A percentile compares a stretch with the other conserved stretches of the same genome.
Conservation (phyloP, 139 green algal genomes). For the Chlamydomonas sp. region DNA sequence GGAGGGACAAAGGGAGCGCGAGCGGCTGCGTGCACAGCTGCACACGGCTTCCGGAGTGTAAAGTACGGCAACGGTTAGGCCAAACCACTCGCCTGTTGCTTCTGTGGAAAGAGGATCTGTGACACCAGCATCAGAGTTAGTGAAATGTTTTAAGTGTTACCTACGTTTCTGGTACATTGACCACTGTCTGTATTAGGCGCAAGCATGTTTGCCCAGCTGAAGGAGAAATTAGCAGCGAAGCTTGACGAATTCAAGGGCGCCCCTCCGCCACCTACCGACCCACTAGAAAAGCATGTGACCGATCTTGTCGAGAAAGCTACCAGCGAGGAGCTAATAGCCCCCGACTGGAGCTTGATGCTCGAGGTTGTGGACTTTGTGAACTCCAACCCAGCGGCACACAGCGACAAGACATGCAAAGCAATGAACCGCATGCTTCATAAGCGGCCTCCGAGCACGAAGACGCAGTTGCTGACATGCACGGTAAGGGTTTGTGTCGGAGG, state of each 20-base stretch:
- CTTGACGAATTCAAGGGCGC: constrained; percentile 6
- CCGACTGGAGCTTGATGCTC: constrained; percentile 65
- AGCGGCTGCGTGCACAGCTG: too few relatives aligned
- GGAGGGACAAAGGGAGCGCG: too few relatives aligned
- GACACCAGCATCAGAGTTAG: too few relatives aligned
- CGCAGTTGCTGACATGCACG: constrained; percentile 63
- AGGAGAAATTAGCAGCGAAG: constrained; percentile 23
- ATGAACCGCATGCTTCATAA: constrained; percentile 38
- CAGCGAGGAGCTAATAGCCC: constrained; percentile 45
- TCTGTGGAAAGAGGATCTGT: too few relatives aligned
- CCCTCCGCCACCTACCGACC: constrained; percentile 23
- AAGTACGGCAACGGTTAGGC: too few relatives aligned
- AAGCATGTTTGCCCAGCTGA: constrained; percentile 4
- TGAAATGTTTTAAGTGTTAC: too few relatives aligned
- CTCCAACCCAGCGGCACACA: constrained; percentile 34
- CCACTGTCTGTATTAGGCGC: too few relatives aligned
- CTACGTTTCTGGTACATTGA: too few relatives aligned
- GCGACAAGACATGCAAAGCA: not conserved
- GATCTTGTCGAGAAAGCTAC: constrained; percentile 55
- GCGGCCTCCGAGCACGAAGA: constrained; percentile 40
- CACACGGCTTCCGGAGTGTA: too few relatives aligned
- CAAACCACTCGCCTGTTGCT: too few relatives aligned
- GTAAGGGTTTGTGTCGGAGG: constrained; percentile 19
- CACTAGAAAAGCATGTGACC: constrained; percentile 32
- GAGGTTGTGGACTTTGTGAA: constrained; percentile 66